phyloP scores from a whole-genome alignment of 768 basidiomycete genomes.

The Leucocoprinus birnbaumii region DNA sequence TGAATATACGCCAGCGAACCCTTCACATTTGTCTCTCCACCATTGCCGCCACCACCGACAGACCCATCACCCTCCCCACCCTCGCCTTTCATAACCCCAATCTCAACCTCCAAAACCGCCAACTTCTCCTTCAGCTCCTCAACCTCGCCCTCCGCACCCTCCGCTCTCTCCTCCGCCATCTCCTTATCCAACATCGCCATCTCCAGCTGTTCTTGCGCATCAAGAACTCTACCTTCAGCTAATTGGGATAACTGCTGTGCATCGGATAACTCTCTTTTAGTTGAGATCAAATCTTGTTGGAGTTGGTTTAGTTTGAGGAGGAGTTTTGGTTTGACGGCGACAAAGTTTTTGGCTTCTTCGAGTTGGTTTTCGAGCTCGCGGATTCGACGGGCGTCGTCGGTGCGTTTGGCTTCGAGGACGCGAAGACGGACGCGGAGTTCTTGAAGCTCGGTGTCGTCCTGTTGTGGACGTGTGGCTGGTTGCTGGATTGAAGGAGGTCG shows the following conservation, averaged over 20 bases:
- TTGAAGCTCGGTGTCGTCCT: conserved; percentile 65
- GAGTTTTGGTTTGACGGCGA: conserved; percentile 83
- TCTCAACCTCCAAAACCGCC: conserved; percentile 80
- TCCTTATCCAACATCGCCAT: conserved; percentile 96
- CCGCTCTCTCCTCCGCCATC: conserved; percentile 91
- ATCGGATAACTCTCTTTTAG: conserved; percentile 77
- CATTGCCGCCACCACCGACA: conserved; percentile 11
- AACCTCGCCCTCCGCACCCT: conserved; percentile 72
- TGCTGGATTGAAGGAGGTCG: too few relatives aligned
- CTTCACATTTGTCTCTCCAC: conserved; percentile 37
- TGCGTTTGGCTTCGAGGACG: conserved; percentile 81
- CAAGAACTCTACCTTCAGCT: conserved; percentile 66
- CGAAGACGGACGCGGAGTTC: conserved; percentile 82
- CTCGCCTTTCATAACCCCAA: conserved; percentile 60
- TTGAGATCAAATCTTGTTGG: conserved; percentile 75
- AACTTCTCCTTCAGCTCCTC: conserved; percentile 77
- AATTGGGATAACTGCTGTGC: conserved; percentile 71
- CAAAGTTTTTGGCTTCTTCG: conserved; percentile 80
- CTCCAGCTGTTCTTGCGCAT: conserved; percentile 88
- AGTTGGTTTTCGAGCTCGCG: conserved; percentile 85
- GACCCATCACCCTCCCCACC: conserved; percentile 29
- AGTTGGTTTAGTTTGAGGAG: conserved; percentile 83
- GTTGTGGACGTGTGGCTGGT: conserved; percentile 17
- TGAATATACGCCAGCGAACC: conserved; percentile 73
- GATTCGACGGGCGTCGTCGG: conserved; percentile 82